These are phyloP conservation scores for Artemisia tridentata DNA, from an alignment of 129 eudicot species.

Conservation along the genomic window DNA sequence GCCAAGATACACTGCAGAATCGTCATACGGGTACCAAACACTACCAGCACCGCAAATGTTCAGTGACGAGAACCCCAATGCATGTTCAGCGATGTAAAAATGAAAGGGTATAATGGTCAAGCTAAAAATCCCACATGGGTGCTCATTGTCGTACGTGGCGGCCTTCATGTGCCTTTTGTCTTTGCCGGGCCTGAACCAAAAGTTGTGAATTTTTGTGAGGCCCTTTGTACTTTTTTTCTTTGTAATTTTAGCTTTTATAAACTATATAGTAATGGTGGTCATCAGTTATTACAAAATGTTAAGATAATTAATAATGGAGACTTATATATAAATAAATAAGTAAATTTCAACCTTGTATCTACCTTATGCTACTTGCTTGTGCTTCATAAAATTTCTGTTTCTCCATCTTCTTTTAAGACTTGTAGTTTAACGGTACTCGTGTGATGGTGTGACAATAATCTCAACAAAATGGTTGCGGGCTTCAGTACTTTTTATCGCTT, in stretches of 20 bases:
- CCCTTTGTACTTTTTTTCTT: slow-evolving; percentile 30
- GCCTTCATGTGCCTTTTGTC: slow-evolving; percentile 37
- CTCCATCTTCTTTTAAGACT: not conserved
- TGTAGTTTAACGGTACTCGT: not conserved
- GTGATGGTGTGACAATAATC: not conserved
- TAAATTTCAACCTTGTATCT: slow-evolving; percentile 15
- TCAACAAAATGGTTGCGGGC: not conserved
- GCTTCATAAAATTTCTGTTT: not conserved
- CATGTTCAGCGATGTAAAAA: slow-evolving; percentile 80
- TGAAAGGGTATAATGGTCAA: not conserved
- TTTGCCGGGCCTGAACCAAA: slow-evolving; percentile 12
- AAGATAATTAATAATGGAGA: slow-evolving; percentile 22
- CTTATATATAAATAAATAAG: slow-evolving; percentile 21
- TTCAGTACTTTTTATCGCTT: not conserved
- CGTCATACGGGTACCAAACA: slow-evolving; percentile 54
- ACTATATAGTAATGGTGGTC: slow-evolving; percentile 12
- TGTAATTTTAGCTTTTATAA: slow-evolving; percentile 20
- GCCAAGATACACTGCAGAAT: slow-evolving; percentile 50
- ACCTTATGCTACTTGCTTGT: not conserved
- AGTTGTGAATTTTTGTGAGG: slow-evolving; percentile 33
- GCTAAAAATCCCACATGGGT: slow-evolving; percentile 35
- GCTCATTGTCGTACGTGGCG: slow-evolving; percentile 30
- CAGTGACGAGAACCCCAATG: slow-evolving; percentile 98
- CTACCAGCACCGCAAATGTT: slow-evolving; percentile 86
- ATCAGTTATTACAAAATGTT: slow-evolving; percentile 11